Conservation (phyloP, 768 basidiomycete genomes). For the Lanmaoa rubissima region DNA sequence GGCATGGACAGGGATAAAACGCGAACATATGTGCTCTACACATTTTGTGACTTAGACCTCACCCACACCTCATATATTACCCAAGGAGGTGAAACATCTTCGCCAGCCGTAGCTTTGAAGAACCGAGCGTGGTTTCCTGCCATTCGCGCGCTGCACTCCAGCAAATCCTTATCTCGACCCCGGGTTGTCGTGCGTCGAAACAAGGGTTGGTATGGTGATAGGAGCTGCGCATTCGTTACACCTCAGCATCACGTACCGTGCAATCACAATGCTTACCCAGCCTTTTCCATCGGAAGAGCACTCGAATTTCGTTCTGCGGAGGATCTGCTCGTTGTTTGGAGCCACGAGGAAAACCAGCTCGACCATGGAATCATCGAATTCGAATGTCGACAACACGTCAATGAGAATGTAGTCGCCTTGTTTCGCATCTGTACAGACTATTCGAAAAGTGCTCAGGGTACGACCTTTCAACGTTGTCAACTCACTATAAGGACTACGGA, state of each 20-base stretch:
- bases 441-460: conserved; percentile 17
- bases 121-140: conserved; percentile 20
- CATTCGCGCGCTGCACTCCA: conserved; percentile 30
- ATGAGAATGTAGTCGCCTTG: conserved; percentile 40
- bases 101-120: conserved; percentile 30
- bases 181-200: conserved; percentile 1
- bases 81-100: conserved; percentile 34
- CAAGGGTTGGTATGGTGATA: conserved; percentile 14
- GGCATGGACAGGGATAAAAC: neutral
- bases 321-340: conserved; percentile 30
- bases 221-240: conserved; percentile 8
- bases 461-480: conserved; percentile 4
- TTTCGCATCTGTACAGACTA: conserved; percentile 15
- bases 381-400: conserved; percentile 35
- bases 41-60: conserved; percentile 18
- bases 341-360: conserved; percentile 40
- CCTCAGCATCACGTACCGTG: neutral
- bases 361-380: conserved; percentile 17
- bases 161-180: conserved; percentile 1
- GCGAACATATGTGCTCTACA: neutral
- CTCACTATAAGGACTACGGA: conserved; percentile 49
- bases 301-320: conserved; percentile 29
- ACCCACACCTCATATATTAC: conserved; percentile 43
- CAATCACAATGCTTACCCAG: conserved; percentile 32
- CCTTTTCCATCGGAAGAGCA: conserved; percentile 28